Evolutionary conservation across 768 basidiomycete genomes (phyloP).

Genomic region (Leccinum subgranulosum): DNA sequence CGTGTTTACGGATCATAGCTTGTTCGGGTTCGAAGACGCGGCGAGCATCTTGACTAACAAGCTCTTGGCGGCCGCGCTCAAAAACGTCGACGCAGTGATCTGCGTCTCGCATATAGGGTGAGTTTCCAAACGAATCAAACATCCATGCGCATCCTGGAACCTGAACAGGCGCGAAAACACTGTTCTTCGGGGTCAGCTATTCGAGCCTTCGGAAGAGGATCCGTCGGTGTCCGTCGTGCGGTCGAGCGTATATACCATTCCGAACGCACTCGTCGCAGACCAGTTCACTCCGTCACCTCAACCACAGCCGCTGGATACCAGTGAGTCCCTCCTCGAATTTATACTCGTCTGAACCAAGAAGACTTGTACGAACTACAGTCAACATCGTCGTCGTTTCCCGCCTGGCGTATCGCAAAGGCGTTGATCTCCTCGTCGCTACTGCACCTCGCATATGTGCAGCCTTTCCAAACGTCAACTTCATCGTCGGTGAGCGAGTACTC

Average conservation of each 20-base stretch:
- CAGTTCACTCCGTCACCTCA: conserved; percentile 69
- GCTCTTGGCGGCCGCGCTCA: conserved; percentile 78
- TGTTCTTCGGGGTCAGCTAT: conserved; percentile 79
- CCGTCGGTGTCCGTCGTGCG: conserved; percentile 45
- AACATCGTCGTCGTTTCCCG: conserved; percentile 90
- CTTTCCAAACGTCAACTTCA: conserved; percentile 85
- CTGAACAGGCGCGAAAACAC: conserved; percentile 92
- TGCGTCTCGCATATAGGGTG: conserved; percentile 98
- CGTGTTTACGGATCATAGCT: conserved; percentile 94
- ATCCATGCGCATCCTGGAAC: neutral
- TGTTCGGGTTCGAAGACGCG: conserved; percentile 96
- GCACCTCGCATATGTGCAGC: conserved; percentile 84
- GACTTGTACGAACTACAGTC: conserved; percentile 43
- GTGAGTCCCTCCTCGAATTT: conserved; percentile 33
- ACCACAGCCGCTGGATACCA: conserved; percentile 47
- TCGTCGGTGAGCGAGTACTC: conserved; percentile 56
- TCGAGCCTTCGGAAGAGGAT: conserved; percentile 46
- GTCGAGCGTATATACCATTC: conserved; percentile 83
- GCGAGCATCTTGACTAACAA: conserved; percentile 98
- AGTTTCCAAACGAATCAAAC: conserved; percentile 13
- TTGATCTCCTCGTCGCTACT: conserved; percentile 91
- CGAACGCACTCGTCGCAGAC: conserved; percentile 85
- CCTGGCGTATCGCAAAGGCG: conserved; percentile 92
- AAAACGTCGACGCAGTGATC: conserved; percentile 91
- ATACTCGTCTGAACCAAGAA: neutral